Evolutionary conservation across 495 filamentous ascomycete species (phyloP).

Genomic region (Penicillium tannophilum): DNA sequence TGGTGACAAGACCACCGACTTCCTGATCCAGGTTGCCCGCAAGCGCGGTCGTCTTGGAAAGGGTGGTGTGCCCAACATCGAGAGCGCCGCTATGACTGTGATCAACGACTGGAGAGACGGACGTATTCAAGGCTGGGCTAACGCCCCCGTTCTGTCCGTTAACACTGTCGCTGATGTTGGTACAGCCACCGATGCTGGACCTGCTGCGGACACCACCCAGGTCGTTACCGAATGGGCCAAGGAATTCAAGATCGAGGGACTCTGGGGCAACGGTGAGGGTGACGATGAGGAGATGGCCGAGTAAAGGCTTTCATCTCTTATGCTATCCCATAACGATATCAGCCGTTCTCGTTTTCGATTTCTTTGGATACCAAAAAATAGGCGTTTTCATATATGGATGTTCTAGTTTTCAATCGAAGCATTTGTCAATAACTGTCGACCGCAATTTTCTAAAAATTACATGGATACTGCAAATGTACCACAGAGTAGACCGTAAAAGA

Average conservation of each 20-base stretch:
- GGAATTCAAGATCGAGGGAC: conserved; percentile 92
- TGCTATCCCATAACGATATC: conserved; percentile 25
- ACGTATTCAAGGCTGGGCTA: conserved; percentile 89
- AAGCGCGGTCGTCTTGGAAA: conserved; percentile 89
- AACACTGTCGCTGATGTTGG: conserved; percentile 40
- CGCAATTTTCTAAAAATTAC: conserved; percentile 1
- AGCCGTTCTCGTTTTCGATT: conserved; percentile 30
- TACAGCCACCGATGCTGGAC: conserved; percentile 28
- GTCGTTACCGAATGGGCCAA: conserved; percentile 92
- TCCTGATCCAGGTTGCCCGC: conserved; percentile 89
- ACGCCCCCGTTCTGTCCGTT: conserved; percentile 66
- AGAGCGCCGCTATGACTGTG: conserved; percentile 86
- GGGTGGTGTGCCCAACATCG: conserved; percentile 85
- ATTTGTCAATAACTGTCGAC: conserved; percentile 16
- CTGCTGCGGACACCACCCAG: conserved; percentile 68
- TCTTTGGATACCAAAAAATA: conserved; percentile 41
- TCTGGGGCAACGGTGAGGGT: conserved; percentile 72
- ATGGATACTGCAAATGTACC: neutral
- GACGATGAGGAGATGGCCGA: conserved; percentile 50
- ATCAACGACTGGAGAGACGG: conserved; percentile 96
- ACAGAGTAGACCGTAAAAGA: neutral
- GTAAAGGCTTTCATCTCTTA: conserved; percentile 25
- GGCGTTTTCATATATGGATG: conserved; percentile 30
- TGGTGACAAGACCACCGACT: conserved; percentile 84
- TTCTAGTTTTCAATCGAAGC: conserved; percentile 10